phyloP scores from a whole-genome alignment of 2,329 filamentous ascomycete species.

The Hypoxylon sp. region DNA sequence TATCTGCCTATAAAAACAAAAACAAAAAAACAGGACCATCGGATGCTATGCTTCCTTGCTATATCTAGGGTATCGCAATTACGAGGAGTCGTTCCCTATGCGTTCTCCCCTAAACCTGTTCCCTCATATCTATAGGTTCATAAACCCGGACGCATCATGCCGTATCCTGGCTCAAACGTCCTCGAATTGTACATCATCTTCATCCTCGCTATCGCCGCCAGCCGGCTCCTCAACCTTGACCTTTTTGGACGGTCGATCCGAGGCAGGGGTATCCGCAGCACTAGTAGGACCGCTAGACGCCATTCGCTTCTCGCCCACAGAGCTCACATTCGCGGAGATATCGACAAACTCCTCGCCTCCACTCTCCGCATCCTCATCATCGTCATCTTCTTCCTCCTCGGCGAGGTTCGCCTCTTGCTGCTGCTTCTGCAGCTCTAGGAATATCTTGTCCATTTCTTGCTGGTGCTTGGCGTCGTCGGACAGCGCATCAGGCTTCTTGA shows the following conservation, averaged over 20 bases:
- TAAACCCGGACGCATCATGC: not conserved
- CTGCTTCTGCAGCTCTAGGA: conserved; percentile 73
- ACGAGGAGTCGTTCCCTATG: conserved; percentile 7
- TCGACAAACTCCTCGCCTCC: conserved; percentile 57
- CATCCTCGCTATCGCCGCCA: conserved; percentile 56
- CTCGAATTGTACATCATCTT: conserved; percentile 63
- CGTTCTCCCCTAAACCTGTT: conserved; percentile 10
- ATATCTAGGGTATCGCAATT: conserved; percentile 41
- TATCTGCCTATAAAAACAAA: conserved; percentile 4
- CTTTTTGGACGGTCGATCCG: conserved; percentile 64
- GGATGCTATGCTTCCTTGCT: conserved; percentile 27
- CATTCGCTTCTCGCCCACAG: conserved; percentile 51
- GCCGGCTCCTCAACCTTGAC: conserved; percentile 64
- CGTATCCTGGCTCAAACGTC: conserved; percentile 55
- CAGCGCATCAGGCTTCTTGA: conserved; percentile 61
- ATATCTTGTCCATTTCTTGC: conserved; percentile 76
- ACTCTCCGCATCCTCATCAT: conserved; percentile 56
- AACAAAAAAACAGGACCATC: not conserved
- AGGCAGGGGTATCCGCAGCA: conserved; percentile 53
- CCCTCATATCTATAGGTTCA: not conserved
- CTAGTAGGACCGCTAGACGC: conserved; percentile 53
- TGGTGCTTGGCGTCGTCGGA: conserved; percentile 65
- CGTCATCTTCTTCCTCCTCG: conserved; percentile 62
- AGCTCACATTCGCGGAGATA: conserved; percentile 49
- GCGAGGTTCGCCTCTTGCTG: conserved; percentile 66